Conservation (phyloP, 1,284 basidiomycete genomes). For the Laetiporus sulphureus region DNA sequence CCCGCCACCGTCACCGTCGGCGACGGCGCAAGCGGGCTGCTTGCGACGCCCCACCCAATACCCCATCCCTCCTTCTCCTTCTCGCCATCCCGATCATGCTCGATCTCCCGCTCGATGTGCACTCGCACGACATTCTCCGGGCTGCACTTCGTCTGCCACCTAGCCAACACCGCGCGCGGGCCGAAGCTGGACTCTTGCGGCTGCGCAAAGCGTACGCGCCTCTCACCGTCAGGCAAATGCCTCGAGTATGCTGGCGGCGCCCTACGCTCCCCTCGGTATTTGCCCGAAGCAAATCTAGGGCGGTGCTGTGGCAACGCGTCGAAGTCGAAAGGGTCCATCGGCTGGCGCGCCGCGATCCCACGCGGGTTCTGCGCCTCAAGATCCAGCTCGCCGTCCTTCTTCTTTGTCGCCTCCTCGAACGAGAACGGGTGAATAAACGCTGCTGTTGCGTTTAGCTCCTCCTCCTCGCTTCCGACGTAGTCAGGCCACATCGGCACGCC, state of each 20-base stretch:
- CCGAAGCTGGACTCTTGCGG: constrained; percentile 1
- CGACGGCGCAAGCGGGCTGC: constrained; percentile 7
- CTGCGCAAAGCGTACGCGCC: neutral
- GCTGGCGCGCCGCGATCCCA: constrained; percentile 29
- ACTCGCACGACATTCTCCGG: constrained; percentile 22
- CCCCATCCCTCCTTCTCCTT: constrained; percentile 8
- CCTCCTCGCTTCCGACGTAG: constrained; percentile 17
- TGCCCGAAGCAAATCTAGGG: constrained; percentile 6
- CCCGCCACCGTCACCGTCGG: constrained; percentile 13
- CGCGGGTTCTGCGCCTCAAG: constrained; percentile 15
- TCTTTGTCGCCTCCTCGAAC: constrained; percentile 29
- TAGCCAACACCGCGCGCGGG: constrained; percentile 17
- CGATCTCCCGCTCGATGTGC: constrained; percentile 12
- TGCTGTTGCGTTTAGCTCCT: constrained; percentile 35
- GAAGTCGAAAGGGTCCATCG: constrained; percentile 49
- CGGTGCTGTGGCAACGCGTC: constrained; percentile 37
- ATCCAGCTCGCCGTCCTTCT: constrained; percentile 11
- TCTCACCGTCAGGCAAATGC: too few species aligned
- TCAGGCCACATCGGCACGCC: constrained; percentile 16
- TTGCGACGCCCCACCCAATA: constrained; percentile 3
- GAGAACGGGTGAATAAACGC: constrained; percentile 51
- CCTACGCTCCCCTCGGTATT: too few species aligned
- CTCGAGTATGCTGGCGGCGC: too few species aligned
- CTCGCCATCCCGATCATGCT: constrained; percentile 2
- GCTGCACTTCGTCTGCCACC: constrained; percentile 24